phyloP scores from a whole-genome alignment of 106 monocot species.

The Dioscorea alata region DNA sequence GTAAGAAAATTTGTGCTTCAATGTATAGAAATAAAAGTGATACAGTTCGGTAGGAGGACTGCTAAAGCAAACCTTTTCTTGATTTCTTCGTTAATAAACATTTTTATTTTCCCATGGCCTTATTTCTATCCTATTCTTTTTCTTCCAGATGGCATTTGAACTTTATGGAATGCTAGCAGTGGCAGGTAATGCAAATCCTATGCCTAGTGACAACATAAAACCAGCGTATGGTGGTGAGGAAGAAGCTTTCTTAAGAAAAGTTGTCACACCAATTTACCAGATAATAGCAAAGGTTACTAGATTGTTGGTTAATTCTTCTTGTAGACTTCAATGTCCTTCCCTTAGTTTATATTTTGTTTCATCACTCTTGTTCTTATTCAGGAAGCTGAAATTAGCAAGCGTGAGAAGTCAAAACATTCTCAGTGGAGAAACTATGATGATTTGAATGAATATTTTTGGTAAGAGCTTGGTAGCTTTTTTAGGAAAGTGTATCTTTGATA shows the following conservation, averaged over 20 bases:
- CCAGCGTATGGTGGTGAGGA: conserved; percentile 81
- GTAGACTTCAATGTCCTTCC: background rate
- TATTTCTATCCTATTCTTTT: background rate
- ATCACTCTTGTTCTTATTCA: conserved; percentile 11
- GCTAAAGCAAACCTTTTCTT: too few species aligned
- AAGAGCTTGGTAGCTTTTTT: background rate
- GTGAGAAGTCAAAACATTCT: conserved; percentile 66
- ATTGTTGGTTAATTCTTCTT: background rate
- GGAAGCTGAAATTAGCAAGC: conserved; percentile 84
- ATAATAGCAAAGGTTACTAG: conserved; percentile 41
- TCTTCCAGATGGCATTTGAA: conserved; percentile 70
- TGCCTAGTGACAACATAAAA: conserved; percentile 61
- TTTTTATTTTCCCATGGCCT: too few species aligned
- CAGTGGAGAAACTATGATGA: conserved; percentile 92
- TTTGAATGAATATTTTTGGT: conserved; percentile 92
- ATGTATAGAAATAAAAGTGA: too few species aligned
- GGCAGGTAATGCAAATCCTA: conserved; percentile 59
- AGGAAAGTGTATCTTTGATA: background rate
- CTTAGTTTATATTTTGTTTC: background rate
- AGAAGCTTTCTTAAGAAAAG: conserved; percentile 70
- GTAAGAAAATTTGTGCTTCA: too few species aligned
- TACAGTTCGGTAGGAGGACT: too few species aligned
- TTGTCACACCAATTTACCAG: conserved; percentile 77
- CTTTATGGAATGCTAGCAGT: conserved; percentile 74
- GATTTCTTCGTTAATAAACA: too few species aligned